These are phyloP conservation scores for Hysterium pulicare DNA, from an alignment of 2,329 filamentous ascomycete species.

Conservation along the genomic window DNA sequence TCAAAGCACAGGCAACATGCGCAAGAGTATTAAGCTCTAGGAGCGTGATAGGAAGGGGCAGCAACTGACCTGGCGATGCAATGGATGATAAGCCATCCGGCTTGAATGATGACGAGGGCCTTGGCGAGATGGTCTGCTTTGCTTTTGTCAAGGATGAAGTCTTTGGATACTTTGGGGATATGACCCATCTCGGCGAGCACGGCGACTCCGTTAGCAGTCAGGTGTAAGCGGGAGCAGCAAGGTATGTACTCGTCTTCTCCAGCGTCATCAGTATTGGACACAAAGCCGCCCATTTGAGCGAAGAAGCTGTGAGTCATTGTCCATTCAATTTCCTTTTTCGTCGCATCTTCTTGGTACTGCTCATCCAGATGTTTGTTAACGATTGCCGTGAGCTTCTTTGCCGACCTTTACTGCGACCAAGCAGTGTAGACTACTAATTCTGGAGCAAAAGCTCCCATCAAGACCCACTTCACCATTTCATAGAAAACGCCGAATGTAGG, in stretches of 20 bases:
- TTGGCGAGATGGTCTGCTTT: slow-evolving; percentile 15
- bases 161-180: slow-evolving; percentile 6
- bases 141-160: slow-evolving; percentile 18
- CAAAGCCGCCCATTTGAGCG: slow-evolving; percentile 6
- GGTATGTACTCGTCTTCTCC: too few relatives aligned
- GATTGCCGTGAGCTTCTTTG: slow-evolving; percentile 7
- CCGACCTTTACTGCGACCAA: slow-evolving; percentile 12
- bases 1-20: slow-evolving; percentile 21
- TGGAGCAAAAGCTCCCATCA: slow-evolving; percentile 4
- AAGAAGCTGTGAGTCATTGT: slow-evolving; percentile 4
- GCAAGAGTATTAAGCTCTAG: slow-evolving; percentile 62
- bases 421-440: slow-evolving; percentile 9
- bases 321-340: neutral
- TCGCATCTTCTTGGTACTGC: neutral
- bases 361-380: slow-evolving; percentile 7
- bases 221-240: slow-evolving; percentile 5
- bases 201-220: slow-evolving; percentile 6
- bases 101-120: slow-evolving; percentile 15
- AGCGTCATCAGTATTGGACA: slow-evolving; percentile 9
- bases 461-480: too few relatives aligned
- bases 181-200: slow-evolving; percentile 7
- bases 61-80: slow-evolving; percentile 11
- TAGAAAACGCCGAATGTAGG: too few relatives aligned
- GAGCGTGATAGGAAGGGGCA: slow-evolving; percentile 42
- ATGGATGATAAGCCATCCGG: slow-evolving; percentile 25